Evolutionary conservation across 2,329 filamentous ascomycete genomes (phyloP).

Genomic region (Pseudogymnoascus sp.): DNA sequence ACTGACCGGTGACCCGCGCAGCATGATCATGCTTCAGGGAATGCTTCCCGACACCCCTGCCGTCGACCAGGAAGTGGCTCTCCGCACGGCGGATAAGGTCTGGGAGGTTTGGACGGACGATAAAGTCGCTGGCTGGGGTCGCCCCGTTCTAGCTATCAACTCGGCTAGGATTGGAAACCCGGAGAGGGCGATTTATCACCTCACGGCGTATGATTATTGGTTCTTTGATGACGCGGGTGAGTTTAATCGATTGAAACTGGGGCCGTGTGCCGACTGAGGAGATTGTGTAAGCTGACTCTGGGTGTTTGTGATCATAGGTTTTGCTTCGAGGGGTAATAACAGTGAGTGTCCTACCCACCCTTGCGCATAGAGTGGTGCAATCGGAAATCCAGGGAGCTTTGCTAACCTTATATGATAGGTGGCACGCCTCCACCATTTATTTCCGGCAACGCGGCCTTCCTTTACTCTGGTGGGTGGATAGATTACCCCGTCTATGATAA

Average conservation of each 20-base stretch:
- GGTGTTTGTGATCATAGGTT: slow-evolving; percentile 12
- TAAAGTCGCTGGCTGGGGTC: slow-evolving; percentile 40
- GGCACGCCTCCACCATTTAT: slow-evolving; percentile 31
- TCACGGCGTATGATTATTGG: slow-evolving; percentile 34
- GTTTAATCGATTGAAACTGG: not conserved
- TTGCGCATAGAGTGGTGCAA: not conserved
- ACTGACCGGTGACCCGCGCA: slow-evolving; percentile 34
- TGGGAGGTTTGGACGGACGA: slow-evolving; percentile 35
- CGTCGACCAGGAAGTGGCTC: slow-evolving; percentile 31
- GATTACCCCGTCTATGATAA: rapidly evolving
- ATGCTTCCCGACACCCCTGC: slow-evolving; percentile 33
- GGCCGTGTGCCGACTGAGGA: not conserved
- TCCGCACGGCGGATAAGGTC: slow-evolving; percentile 34
- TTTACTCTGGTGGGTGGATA: slow-evolving; percentile 21
- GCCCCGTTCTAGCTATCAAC: slow-evolving; percentile 41
- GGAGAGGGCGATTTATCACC: slow-evolving; percentile 34
- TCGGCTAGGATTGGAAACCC: slow-evolving; percentile 35
- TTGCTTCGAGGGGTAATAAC: slow-evolving; percentile 27
- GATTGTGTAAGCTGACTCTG: not conserved
- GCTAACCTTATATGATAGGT: not conserved
- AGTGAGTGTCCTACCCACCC: slow-evolving; percentile 12
- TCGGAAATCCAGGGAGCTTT: not conserved
- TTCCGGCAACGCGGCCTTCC: slow-evolving; percentile 33
- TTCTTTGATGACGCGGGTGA: slow-evolving; percentile 34
- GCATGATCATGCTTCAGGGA: slow-evolving; percentile 38